These are phyloP conservation scores for Rutstroemia sp. DNA, from an alignment of 2,329 filamentous ascomycete species.

Conservation along the genomic window DNA sequence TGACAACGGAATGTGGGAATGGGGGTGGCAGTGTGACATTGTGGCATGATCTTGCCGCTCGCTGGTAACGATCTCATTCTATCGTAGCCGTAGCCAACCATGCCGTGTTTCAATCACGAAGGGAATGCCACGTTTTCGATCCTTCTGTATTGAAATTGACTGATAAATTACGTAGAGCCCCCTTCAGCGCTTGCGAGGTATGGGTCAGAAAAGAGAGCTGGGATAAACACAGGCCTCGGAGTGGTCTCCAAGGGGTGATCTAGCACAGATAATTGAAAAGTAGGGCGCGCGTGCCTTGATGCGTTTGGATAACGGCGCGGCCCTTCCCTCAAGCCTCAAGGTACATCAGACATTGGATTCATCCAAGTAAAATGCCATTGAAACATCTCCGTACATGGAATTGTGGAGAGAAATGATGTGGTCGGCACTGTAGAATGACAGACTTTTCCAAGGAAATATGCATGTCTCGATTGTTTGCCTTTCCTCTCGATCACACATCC, in stretches of 20 bases:
- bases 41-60: conserved; percentile 9
- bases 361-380: neutral
- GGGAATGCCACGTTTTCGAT: conserved; percentile 8
- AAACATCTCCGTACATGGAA: neutral
- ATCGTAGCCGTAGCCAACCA: conserved; percentile 1
- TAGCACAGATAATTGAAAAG: neutral
- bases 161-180: neutral
- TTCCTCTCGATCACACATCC: neutral
- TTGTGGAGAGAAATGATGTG: conserved; percentile 6
- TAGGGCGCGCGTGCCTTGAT: neutral
- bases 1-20: conserved; percentile 8
- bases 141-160: neutral
- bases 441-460: conserved; percentile 1
- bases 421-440: neutral
- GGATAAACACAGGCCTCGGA: no score
- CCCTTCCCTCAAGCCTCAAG: conserved; percentile 5
- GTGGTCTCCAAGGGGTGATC: no score
- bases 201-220: no score
- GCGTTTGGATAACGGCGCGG: conserved; percentile 2
- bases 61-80: conserved; percentile 8
- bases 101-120: conserved; percentile 4
- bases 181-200: neutral
- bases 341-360: neutral
- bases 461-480: neutral
- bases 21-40: conserved; percentile 1